A percentile compares a stretch with the other conserved stretches of the same genome.
These are phyloP conservation scores for Periconia sp. DNA, from an alignment of 2,329 filamentous ascomycete genomes.

Conservation along the genomic window DNA sequence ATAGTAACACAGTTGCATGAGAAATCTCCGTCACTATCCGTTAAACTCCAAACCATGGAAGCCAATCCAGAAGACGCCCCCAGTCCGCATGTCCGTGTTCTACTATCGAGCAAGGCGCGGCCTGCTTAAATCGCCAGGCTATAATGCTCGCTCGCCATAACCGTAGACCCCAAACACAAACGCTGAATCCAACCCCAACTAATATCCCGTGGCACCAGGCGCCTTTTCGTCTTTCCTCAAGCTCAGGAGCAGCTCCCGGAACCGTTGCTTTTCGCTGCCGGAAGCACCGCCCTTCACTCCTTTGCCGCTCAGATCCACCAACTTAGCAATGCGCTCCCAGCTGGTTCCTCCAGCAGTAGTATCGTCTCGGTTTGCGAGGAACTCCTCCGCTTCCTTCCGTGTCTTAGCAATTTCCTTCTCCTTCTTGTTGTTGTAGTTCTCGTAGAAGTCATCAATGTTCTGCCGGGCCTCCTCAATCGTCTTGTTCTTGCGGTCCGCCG, in stretches of 20 bases:
- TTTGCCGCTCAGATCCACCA: slow-evolving; percentile 97
- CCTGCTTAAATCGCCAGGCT: neutral
- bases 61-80: neutral
- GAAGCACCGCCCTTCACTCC: slow-evolving; percentile 81
- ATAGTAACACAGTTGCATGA: slow-evolving; percentile 1
- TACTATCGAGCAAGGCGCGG: neutral
- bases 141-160: neutral
- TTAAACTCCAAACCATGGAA: slow-evolving; percentile 1
- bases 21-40: neutral
- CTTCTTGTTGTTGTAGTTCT: slow-evolving; percentile 98
- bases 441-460: slow-evolving; percentile 98
- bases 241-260: slow-evolving; percentile 84
- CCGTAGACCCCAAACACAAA: neutral
- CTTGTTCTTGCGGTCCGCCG: slow-evolving; percentile 77
- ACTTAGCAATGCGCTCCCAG: slow-evolving; percentile 97
- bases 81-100: neutral
- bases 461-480: slow-evolving; percentile 87
- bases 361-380: slow-evolving; percentile 84
- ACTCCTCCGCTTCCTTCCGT: slow-evolving; percentile 88
- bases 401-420: slow-evolving; percentile 91
- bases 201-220: slow-evolving; percentile 58
- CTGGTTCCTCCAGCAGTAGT: slow-evolving; percentile 92
- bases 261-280: slow-evolving; percentile 93
- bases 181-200: slow-evolving; percentile 3
- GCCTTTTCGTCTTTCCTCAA: slow-evolving; percentile 91